Evolutionary conservation across 2,329 filamentous ascomycete species (phyloP).

Genomic region (Gyromitra esculenta): DNA sequence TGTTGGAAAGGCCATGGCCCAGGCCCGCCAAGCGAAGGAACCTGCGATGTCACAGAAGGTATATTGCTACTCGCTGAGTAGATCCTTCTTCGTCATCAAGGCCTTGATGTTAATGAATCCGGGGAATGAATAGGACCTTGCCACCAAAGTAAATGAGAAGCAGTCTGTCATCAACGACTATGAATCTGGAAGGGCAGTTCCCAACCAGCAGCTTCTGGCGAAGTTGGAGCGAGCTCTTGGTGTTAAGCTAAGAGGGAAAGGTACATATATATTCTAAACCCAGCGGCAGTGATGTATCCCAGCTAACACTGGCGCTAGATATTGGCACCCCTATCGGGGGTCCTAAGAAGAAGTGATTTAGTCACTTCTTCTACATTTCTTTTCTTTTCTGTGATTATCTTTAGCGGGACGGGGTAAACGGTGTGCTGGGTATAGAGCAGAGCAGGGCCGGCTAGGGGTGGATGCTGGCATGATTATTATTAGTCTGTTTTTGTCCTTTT

Average conservation of each 20-base stretch:
- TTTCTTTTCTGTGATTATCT: constrained; percentile 37
- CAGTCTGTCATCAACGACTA: constrained; percentile 82
- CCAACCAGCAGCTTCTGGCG: constrained; percentile 82
- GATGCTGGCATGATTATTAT: constrained; percentile 7
- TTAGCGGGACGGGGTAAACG: constrained; percentile 47
- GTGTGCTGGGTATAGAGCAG: constrained; percentile 38
- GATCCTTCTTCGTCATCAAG: background rate
- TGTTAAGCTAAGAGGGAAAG: constrained; percentile 80
- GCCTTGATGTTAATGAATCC: constrained; percentile 16
- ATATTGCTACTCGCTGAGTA: constrained; percentile 6
- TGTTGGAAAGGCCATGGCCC: constrained; percentile 83
- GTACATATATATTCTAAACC: constrained; percentile 21
- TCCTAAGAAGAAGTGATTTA: constrained; percentile 71
- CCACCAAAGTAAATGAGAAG: constrained; percentile 58
- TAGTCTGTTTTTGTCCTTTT: constrained; percentile 23
- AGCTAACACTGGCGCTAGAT: constrained; percentile 62
- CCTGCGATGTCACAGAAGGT: constrained; percentile 94
- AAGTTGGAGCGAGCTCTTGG: constrained; percentile 86
- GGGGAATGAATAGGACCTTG: constrained; percentile 58
- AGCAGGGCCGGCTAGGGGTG: background rate
- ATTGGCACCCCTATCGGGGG: constrained; percentile 83
- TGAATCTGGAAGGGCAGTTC: constrained; percentile 79
- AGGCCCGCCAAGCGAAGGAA: constrained; percentile 80
- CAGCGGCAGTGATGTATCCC: background rate
- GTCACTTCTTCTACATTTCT: constrained; percentile 27